These are phyloP conservation scores for Neopestalotiopsis sp. DNA, from an alignment of 2,329 filamentous ascomycete species.

Conservation along the genomic window DNA sequence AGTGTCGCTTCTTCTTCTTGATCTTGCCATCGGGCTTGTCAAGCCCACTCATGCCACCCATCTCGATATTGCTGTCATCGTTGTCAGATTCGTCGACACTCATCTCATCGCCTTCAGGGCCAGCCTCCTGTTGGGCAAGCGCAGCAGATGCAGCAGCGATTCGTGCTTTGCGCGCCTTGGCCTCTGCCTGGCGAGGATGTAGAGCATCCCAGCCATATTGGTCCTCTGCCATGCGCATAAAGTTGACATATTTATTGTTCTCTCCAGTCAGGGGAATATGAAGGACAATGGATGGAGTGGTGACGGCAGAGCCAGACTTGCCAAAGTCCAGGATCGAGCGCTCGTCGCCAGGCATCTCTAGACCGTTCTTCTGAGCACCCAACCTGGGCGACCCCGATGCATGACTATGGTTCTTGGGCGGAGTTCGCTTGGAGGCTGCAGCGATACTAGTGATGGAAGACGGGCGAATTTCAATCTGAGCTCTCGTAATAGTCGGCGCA, in stretches of 20 bases:
- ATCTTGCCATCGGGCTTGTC: conserved; percentile 67
- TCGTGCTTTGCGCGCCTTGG: conserved; percentile 83
- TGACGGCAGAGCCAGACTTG: conserved; percentile 63
- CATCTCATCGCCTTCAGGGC: conserved; percentile 80
- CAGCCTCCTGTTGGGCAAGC: conserved; percentile 75
- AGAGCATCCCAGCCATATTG: conserved; percentile 94
- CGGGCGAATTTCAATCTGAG: conserved; percentile 40
- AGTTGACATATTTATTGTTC: conserved; percentile 92
- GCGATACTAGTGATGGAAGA: conserved; percentile 41
- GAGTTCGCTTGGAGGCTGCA: conserved; percentile 34
- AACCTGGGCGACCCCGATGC: conserved; percentile 56
- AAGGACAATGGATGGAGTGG: conserved; percentile 80
- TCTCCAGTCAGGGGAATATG: conserved; percentile 81
- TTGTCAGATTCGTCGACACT: conserved; percentile 76
- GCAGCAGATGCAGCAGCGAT: conserved; percentile 89
- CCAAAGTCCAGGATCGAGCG: conserved; percentile 68
- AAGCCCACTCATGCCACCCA: conserved; percentile 70
- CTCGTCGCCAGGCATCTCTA: conserved; percentile 40
- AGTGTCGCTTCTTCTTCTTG: conserved; percentile 78
- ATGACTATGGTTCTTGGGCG: conserved; percentile 44
- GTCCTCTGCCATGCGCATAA: conserved; percentile 90
- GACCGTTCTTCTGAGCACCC: conserved; percentile 53
- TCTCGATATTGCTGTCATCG: conserved; percentile 88
- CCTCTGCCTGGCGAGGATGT: conserved; percentile 88
- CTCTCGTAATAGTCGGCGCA: conserved; percentile 26